Evolutionary conservation across 1,284 basidiomycete genomes (phyloP).

Genomic region (Cryptococcus hybrid): DNA sequence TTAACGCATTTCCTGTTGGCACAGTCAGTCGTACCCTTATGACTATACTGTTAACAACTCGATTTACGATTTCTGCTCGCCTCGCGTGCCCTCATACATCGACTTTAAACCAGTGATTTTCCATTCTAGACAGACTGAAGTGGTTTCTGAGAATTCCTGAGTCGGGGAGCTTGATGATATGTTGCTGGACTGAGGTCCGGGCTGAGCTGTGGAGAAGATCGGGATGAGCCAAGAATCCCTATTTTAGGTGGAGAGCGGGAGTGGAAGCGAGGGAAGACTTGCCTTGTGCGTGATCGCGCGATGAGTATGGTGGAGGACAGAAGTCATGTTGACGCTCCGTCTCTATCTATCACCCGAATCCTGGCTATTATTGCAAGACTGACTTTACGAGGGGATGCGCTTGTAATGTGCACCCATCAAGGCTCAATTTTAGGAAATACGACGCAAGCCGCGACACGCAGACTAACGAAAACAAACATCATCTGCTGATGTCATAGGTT

Average conservation of each 20-base stretch:
- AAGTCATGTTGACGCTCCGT: constrained; percentile 15
- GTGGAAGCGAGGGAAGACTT: neutral
- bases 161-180: constrained; percentile 1
- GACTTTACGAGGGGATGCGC: no score
- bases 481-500: no score
- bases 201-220: constrained; percentile 8
- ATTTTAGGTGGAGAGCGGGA: neutral
- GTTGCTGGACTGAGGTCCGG: constrained; percentile 2
- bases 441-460: no score
- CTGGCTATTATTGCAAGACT: no score
- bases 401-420: no score
- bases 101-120: constrained; percentile 63
- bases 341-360: no score
- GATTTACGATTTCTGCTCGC: constrained; percentile 47
- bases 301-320: constrained; percentile 32
- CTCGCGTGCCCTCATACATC: constrained; percentile 65
- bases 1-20: constrained; percentile 47
- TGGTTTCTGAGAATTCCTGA: constrained; percentile 57
- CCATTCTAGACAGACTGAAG: constrained; percentile 71
- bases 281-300: constrained; percentile 36
- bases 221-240: neutral
- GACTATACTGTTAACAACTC: neutral
- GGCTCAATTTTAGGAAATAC: no score
- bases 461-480: no score
- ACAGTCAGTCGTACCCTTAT: neutral